Percentiles rank a stretch among this genome's conserved stretches.
These are phyloP conservation scores for Aspergillus glaucus DNA, from an alignment of 2,329 filamentous ascomycete species.

Conservation along the genomic window DNA sequence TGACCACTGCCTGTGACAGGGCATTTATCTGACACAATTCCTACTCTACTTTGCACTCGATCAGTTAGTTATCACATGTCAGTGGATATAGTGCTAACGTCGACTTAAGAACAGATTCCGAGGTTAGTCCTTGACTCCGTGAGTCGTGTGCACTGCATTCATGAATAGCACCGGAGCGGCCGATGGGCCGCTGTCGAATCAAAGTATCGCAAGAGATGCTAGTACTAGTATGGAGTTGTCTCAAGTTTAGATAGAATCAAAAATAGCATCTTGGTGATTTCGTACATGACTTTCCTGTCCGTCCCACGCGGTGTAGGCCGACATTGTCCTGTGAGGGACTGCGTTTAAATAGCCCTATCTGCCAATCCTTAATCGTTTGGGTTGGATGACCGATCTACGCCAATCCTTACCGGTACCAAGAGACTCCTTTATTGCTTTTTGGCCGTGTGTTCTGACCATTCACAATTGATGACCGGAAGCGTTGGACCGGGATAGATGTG, in stretches of 20 bases:
- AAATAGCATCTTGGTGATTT: background rate
- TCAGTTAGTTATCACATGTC: background rate
- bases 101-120: background rate
- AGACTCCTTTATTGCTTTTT: background rate
- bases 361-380: background rate
- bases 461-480: background rate
- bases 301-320: background rate
- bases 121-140: background rate
- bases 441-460: background rate
- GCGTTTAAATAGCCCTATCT: background rate
- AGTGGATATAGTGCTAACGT: background rate
- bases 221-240: conserved; percentile 13
- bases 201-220: background rate
- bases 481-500: background rate
- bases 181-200: background rate
- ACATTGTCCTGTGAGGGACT: background rate
- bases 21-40: conserved; percentile 39
- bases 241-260: conserved; percentile 4
- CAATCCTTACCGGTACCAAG: background rate
- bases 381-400: background rate
- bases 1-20: conserved; percentile 73
- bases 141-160: no score
- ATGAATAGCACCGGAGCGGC: no score
- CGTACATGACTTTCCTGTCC: background rate
- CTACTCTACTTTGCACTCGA: conserved; percentile 1